Evolutionary conservation across 2,329 filamentous ascomycete genomes (phyloP).

Genomic region (Calonectria multiphialidica): DNA sequence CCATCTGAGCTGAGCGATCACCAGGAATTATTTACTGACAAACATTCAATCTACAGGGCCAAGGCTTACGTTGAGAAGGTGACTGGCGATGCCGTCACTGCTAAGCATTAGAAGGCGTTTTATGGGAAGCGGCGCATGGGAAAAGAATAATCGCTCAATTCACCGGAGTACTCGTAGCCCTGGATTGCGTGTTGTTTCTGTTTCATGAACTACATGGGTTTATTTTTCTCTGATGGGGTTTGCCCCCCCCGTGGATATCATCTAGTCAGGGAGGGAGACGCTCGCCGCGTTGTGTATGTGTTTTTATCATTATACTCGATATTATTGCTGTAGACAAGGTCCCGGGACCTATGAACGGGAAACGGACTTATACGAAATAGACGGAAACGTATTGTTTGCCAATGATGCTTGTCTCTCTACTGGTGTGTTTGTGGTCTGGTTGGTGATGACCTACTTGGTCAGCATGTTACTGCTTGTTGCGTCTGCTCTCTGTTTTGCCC

Average conservation of each 20-base stretch:
- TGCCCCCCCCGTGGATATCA: neutral
- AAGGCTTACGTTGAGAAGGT: slow-evolving; percentile 76
- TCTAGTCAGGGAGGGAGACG: slow-evolving; percentile 19
- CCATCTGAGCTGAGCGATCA: neutral
- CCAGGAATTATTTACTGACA: slow-evolving; percentile 14
- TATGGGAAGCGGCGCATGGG: slow-evolving; percentile 35
- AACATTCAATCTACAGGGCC: slow-evolving; percentile 60
- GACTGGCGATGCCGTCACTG: slow-evolving; percentile 73
- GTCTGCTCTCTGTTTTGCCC: neutral
- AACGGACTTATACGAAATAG: slow-evolving; percentile 32
- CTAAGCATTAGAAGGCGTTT: slow-evolving; percentile 72
- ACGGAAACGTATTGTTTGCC: slow-evolving; percentile 25
- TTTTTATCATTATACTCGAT: slow-evolving; percentile 21
- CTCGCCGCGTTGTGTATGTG: slow-evolving; percentile 26
- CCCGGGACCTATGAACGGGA: slow-evolving; percentile 20
- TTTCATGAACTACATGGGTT: slow-evolving; percentile 29
- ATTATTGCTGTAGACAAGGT: slow-evolving; percentile 31
- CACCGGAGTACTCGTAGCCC: slow-evolving; percentile 23
- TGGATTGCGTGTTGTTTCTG: slow-evolving; percentile 31
- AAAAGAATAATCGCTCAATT: slow-evolving; percentile 32
- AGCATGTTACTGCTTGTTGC: neutral
- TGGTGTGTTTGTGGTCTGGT: neutral
- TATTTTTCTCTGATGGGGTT: slow-evolving; percentile 28
- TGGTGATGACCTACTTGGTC: neutral
- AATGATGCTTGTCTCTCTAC: neutral